Percentiles rank a stretch among this genome's conserved stretches.
Evolutionary conservation across 441 rosid genomes (phyloP).

Genomic region (Breynia disticha): DNA sequence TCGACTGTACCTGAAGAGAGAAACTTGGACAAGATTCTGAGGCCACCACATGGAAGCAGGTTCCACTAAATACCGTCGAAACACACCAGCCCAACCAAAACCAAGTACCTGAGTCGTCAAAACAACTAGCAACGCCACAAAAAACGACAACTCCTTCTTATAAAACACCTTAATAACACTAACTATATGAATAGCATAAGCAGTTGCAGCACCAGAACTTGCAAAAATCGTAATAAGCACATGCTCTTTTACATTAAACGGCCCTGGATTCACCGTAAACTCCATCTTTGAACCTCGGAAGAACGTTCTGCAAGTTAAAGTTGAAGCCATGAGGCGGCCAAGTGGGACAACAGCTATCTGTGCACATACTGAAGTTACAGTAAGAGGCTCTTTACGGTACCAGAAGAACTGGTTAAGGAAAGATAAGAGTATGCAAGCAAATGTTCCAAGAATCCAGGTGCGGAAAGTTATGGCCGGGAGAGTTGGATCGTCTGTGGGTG

Average conservation of each 20-base stretch:
- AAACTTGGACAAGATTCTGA: slow-evolving; percentile 85
- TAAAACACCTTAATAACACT: slow-evolving; percentile 78
- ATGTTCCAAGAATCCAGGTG: slow-evolving; percentile 69
- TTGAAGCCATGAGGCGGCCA: slow-evolving; percentile 78
- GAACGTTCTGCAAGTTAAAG: slow-evolving; percentile 43
- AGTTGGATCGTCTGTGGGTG: slow-evolving; percentile 59
- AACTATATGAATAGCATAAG: slow-evolving; percentile 73
- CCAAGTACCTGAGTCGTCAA: slow-evolving; percentile 87
- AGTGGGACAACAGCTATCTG: slow-evolving; percentile 85
- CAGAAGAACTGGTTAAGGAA: slow-evolving; percentile 91
- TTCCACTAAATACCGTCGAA: slow-evolving; percentile 74
- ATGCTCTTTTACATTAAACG: slow-evolving; percentile 88
- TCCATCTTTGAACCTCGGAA: slow-evolving; percentile 53
- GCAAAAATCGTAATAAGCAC: slow-evolving; percentile 87
- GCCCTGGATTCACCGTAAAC: slow-evolving; percentile 78
- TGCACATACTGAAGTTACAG: slow-evolving; percentile 80
- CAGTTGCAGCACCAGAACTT: slow-evolving; percentile 83
- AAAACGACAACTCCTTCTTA: slow-evolving; percentile 59
- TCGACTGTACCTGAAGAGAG: slow-evolving; percentile 56
- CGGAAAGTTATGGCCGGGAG: slow-evolving; percentile 70
- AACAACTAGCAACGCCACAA: slow-evolving; percentile 63
- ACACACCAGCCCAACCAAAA: slow-evolving; percentile 94
- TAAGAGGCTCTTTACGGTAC: slow-evolving; percentile 78
- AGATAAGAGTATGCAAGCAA: slow-evolving; percentile 61
- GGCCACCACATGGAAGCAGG: slow-evolving; percentile 99